phyloP scores from a whole-genome alignment of 768 basidiomycete species.

The Cystobasidium tubakii region DNA sequence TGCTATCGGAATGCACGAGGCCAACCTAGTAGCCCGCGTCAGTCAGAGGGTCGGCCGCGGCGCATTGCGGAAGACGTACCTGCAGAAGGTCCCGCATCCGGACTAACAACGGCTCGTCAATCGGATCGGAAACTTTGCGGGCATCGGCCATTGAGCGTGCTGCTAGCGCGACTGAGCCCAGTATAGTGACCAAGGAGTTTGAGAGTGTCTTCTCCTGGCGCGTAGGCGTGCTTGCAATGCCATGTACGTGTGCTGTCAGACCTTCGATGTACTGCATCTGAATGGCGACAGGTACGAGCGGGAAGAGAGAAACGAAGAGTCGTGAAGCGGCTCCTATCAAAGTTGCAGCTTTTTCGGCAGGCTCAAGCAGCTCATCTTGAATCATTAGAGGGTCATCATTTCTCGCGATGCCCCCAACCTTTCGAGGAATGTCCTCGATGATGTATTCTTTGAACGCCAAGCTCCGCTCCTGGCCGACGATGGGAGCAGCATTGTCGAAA shows the following conservation, averaged over 20 bases:
- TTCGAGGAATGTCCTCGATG: slow-evolving; percentile 49
- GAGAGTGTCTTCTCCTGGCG: background rate
- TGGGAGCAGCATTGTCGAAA: slow-evolving; percentile 50
- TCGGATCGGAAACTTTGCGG: slow-evolving; percentile 40
- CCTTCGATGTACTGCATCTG: slow-evolving; percentile 77
- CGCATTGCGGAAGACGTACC: background rate
- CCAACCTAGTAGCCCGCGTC: slow-evolving; percentile 57
- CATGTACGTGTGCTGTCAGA: slow-evolving; percentile 50
- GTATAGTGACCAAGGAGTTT: background rate
- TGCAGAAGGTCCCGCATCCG: background rate
- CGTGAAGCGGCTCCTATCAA: background rate
- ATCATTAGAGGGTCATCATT: background rate
- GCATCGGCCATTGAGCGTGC: background rate
- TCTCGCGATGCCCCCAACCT: background rate
- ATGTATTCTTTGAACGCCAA: slow-evolving; percentile 42
- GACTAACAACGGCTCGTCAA: background rate
- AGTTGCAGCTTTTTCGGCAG: background rate
- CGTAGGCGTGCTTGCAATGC: background rate
- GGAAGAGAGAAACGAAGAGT: slow-evolving; percentile 61
- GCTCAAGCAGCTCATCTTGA: background rate
- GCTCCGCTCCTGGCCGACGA: background rate
- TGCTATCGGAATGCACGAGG: slow-evolving; percentile 70
- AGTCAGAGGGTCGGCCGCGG: no score
- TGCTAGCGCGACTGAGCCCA: background rate
- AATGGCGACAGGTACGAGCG: slow-evolving; percentile 78